A percentile compares a stretch with the other conserved stretches of the same genome.
phyloP scores from a whole-genome alignment of 2,329 filamentous ascomycete genomes.

The Colletotrichum sp. region DNA sequence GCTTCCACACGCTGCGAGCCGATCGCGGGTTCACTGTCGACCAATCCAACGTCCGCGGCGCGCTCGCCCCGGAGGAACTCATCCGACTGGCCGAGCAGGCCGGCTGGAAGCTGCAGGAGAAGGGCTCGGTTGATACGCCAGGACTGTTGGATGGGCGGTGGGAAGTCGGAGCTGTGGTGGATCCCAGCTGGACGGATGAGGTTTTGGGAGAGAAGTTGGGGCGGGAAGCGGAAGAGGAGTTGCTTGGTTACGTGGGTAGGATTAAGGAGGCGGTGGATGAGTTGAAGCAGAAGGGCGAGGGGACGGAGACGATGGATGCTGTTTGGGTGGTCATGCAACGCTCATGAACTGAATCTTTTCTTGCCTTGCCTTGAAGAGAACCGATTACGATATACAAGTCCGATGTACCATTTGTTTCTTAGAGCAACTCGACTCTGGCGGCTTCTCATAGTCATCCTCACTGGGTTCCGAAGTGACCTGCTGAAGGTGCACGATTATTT shows the following conservation, averaged over 20 bases:
- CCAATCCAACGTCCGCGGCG: conserved; percentile 11
- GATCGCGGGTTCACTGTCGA: background rate
- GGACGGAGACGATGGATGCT: conserved; percentile 5
- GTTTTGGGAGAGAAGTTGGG: background rate
- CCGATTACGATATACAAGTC: background rate
- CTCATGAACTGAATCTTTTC: background rate
- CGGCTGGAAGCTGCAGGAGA: conserved; percentile 4
- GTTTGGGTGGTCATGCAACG: conserved; percentile 13
- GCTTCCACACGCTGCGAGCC: background rate
- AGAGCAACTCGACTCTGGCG: background rate
- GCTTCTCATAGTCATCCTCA: background rate
- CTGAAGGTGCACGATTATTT: accelerated
- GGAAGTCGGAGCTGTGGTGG: conserved; percentile 12
- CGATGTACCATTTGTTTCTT: background rate
- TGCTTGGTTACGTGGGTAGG: background rate
- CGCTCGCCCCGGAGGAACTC: conserved; percentile 7
- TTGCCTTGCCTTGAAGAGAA: background rate
- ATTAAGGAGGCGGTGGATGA: background rate
- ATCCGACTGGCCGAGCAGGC: background rate
- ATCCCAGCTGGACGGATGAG: background rate
- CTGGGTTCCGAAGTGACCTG: background rate
- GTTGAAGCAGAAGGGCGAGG: background rate
- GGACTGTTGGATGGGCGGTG: conserved; percentile 15
- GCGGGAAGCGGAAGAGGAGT: background rate
- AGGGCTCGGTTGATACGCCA: background rate